Evolutionary conservation across 176 grass and related monocot species (phyloP).

Genomic region (Ananas comosus): DNA sequence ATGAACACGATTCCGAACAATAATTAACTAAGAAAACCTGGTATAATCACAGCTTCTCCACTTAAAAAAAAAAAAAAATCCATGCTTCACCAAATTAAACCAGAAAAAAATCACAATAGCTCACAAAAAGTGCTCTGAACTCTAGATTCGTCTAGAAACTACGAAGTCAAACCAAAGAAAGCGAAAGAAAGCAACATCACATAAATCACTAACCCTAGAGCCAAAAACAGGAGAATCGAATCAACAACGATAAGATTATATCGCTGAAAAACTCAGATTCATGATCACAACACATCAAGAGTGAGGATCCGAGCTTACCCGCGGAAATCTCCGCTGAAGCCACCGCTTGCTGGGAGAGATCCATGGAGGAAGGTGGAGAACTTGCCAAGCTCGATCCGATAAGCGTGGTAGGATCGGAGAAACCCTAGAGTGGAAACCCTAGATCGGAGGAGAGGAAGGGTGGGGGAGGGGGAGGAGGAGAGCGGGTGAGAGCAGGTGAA

Average conservation of each 20-base stretch:
- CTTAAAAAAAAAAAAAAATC: no score
- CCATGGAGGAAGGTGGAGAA: background rate
- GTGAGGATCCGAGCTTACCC: conserved; percentile 2
- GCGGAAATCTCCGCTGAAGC: background rate
- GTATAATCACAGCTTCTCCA: no score
- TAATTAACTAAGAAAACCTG: no score
- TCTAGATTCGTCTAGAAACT: no score
- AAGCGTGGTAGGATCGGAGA: background rate
- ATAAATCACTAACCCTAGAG: background rate
- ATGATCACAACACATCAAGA: background rate
- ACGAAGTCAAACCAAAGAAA: no score
- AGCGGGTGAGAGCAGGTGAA: conserved; percentile 2
- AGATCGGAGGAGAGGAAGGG: background rate
- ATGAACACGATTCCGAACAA: no score
- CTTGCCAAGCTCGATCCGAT: background rate
- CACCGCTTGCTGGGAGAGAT: background rate
- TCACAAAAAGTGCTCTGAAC: no score
- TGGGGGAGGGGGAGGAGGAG: background rate
- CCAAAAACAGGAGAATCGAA: background rate
- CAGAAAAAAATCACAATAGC: no score
- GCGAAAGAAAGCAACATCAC: no score
- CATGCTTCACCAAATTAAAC: no score
- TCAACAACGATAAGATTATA: background rate
- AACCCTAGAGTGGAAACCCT: background rate
- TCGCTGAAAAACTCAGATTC: background rate